Evolutionary conservation across 257 asterid genomes (phyloP).

Genomic region (Capsicum pubescens): DNA sequence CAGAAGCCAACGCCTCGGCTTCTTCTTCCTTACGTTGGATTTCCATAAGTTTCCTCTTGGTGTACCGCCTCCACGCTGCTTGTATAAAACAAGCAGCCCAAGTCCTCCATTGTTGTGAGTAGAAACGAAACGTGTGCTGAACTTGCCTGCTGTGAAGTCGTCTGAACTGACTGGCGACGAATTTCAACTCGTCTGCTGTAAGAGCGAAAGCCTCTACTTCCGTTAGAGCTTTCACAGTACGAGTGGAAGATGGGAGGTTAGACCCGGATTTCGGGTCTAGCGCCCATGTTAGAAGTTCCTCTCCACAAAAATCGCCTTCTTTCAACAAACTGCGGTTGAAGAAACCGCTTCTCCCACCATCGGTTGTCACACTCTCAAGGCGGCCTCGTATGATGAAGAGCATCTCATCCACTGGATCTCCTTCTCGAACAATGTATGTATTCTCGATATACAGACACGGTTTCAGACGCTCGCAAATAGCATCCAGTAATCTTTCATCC

Average conservation of each 20-base stretch:
- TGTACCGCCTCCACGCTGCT: conserved; percentile 94
- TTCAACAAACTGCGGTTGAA: conserved; percentile 85
- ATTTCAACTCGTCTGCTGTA: conserved; percentile 86
- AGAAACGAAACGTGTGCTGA: conserved; percentile 98
- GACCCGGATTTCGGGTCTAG: conserved; percentile 89
- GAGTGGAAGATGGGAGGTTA: conserved; percentile 90
- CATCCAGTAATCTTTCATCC: conserved; percentile 97
- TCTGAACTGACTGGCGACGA: conserved; percentile 93
- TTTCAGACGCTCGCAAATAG: conserved; percentile 92
- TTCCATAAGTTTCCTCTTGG: conserved; percentile 77
- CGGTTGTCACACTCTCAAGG: conserved; percentile 94
- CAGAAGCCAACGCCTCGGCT: conserved; percentile 48
- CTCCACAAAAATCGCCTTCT: conserved; percentile 96
- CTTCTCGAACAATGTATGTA: conserved; percentile 94
- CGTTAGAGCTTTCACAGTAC: conserved; percentile 81
- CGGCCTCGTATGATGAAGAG: conserved; percentile 96
- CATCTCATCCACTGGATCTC: conserved; percentile 99
- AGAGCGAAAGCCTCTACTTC: conserved; percentile 96
- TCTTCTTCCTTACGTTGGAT: conserved; percentile 72
- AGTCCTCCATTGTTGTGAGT: conserved; percentile 98
- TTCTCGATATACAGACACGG: conserved; percentile 85
- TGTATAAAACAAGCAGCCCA: conserved; percentile 99
- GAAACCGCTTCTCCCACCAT: conserved; percentile 98
- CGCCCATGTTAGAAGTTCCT: conserved; percentile 99
- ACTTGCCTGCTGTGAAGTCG: conserved; percentile 97